Percentiles rank a stretch among this genome's conserved stretches.
Conservation (phyloP, 139 green algal species). For the Closterium sp. region DNA sequence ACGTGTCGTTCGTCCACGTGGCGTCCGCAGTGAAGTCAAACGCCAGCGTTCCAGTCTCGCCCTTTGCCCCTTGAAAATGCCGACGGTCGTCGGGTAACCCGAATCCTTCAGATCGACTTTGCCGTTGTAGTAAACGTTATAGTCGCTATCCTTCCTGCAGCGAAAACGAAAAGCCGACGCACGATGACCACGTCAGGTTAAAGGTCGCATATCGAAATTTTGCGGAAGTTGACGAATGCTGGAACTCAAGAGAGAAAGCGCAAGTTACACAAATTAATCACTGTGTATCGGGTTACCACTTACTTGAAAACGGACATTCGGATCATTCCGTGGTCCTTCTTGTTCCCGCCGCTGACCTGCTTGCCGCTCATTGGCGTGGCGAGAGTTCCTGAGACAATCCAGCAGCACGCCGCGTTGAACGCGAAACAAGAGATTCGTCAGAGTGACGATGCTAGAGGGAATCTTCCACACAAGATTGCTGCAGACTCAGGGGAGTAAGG, state of each 20-base stretch:
- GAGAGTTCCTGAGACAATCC: background rate
- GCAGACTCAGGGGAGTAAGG: too few species aligned
- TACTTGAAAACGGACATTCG: background rate
- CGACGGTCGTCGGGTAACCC: background rate
- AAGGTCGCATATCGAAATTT: too few species aligned
- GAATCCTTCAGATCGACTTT: background rate
- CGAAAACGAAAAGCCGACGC: background rate
- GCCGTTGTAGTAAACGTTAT: background rate
- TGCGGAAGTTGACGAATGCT: too few species aligned
- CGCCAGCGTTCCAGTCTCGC: background rate
- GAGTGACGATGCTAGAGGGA: background rate
- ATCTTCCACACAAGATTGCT: background rate
- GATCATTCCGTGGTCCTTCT: background rate
- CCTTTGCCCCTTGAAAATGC: background rate
- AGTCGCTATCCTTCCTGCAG: background rate
- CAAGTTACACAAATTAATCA: too few species aligned
- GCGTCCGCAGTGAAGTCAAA: background rate
- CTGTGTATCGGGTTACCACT: too few species aligned
- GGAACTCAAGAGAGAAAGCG: too few species aligned
- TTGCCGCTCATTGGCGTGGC: background rate
- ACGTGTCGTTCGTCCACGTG: background rate
- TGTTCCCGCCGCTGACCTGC: background rate
- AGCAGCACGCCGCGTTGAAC: background rate
- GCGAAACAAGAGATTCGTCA: background rate
- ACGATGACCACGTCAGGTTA: background rate